Conservation (phyloP, 768 basidiomycete genomes). For the Pleurotus djamor region DNA sequence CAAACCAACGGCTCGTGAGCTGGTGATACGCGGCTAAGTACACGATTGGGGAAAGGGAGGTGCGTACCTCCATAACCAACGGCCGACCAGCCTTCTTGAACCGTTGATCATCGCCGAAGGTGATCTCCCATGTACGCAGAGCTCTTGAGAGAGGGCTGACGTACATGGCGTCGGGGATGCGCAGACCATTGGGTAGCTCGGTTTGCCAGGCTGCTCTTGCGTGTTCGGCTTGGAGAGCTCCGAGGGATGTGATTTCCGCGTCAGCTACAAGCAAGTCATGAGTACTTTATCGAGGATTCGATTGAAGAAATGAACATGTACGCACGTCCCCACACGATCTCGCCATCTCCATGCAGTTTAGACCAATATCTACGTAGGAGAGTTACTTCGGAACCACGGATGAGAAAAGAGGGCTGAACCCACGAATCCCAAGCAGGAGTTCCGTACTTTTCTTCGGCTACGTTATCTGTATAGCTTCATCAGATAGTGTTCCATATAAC, state of each 20-base stretch:
- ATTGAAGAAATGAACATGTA: no score
- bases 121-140: slow-evolving; percentile 50
- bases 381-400: no score
- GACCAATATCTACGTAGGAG: slow-evolving; percentile 43
- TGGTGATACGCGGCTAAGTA: no score
- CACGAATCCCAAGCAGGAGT: slow-evolving; percentile 60
- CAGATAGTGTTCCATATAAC: no score
- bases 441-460: slow-evolving; percentile 58
- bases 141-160: slow-evolving; percentile 67
- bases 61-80: slow-evolving; percentile 53
- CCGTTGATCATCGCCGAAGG: slow-evolving; percentile 39
- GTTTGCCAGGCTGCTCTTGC: slow-evolving; percentile 44
- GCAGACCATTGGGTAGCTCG: slow-evolving; percentile 42
- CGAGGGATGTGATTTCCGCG: slow-evolving; percentile 57
- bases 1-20: not conserved
- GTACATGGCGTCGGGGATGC: slow-evolving; percentile 54
- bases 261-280: slow-evolving; percentile 45
- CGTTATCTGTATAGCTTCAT: slow-evolving; percentile 49
- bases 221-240: slow-evolving; percentile 50
- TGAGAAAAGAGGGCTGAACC: slow-evolving; percentile 18
- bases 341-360: slow-evolving; percentile 59
- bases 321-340: slow-evolving; percentile 75
- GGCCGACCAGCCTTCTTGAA: slow-evolving; percentile 22
- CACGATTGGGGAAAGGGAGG: not conserved
- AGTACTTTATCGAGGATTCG: no score